Evolutionary conservation across 805 yeast genomes (phyloP).

Genomic region (Candida saitoana): DNA sequence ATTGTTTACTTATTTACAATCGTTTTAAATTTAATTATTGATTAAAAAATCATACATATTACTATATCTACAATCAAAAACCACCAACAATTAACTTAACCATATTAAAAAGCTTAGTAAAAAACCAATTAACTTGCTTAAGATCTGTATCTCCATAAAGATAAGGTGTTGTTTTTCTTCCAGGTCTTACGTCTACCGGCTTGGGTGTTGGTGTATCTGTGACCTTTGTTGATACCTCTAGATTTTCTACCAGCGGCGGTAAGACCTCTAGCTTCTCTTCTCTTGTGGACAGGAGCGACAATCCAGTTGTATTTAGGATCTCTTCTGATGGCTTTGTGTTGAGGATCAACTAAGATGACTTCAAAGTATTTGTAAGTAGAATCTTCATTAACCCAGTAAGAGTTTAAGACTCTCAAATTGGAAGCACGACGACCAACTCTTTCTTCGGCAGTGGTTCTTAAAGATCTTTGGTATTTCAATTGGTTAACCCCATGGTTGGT

Average conservation of each 20-base stretch:
- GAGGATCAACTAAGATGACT: conserved; percentile 96
- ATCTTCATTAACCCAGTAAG: conserved; percentile 99
- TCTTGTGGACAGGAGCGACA: conserved; percentile 99
- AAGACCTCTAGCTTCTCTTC: conserved; percentile 99
- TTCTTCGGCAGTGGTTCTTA: conserved; percentile 99
- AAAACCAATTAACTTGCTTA: conserved; percentile 25
- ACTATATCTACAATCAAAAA: conserved; percentile 2
- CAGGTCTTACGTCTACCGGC: conserved; percentile 99
- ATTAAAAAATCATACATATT: conserved; percentile 1
- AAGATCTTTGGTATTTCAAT: conserved; percentile 97
- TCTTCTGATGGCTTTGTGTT: conserved; percentile 98
- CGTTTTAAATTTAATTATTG: not conserved
- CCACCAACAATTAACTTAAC: conserved; percentile 1
- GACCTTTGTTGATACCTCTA: conserved; percentile 99
- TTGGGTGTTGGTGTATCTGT: conserved; percentile 95
- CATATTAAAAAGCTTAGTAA: not conserved
- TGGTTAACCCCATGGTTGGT: conserved; percentile 99
- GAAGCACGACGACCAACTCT: conserved; percentile 98
- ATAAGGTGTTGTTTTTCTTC: conserved; percentile 98
- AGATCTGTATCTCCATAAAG: conserved; percentile 99
- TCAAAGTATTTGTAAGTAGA: conserved; percentile 99
- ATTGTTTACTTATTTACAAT: no score
- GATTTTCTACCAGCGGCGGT: conserved; percentile 97
- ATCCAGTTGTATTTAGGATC: conserved; percentile 99
- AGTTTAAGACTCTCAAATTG: conserved; percentile 98